These are phyloP conservation scores for Globisporangium nagaii DNA, from an alignment of 352 stramenopile genomes.

Conservation along the genomic window DNA sequence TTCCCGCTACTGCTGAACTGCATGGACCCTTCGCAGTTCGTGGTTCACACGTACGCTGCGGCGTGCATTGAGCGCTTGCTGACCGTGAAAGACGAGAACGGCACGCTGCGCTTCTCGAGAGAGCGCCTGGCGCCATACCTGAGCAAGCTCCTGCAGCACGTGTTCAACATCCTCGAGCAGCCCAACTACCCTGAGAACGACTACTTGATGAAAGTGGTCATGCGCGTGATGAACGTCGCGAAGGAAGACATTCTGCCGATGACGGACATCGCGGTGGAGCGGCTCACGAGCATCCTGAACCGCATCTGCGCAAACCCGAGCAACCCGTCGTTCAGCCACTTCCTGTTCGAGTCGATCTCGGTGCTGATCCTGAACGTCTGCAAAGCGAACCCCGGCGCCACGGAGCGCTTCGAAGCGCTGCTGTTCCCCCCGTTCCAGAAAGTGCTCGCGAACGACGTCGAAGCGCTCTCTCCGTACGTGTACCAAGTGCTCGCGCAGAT, in stretches of 20 bases:
- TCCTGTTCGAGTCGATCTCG: conserved; percentile 98
- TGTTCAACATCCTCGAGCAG: conserved; percentile 96
- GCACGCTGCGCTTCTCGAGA: conserved; percentile 71
- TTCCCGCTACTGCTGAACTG: conserved; percentile 91
- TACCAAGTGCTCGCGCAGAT: conserved; percentile 99
- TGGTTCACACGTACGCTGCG: conserved; percentile 98
- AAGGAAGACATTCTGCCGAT: conserved; percentile 92
- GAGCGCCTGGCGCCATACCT: conserved; percentile 89
- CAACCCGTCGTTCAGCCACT: conserved; percentile 99
- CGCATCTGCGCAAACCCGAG: conserved; percentile 96
- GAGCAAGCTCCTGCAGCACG: conserved; percentile 88
- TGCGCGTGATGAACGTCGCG: conserved; percentile 92
- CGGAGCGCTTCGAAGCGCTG: conserved; percentile 90
- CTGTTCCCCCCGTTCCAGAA: conserved; percentile 98
- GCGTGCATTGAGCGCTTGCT: conserved; percentile 95
- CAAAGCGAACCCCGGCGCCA: conserved; percentile 69
- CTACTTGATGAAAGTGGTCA: conserved; percentile 98
- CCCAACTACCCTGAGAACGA: conserved; percentile 95
- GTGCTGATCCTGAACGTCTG: conserved; percentile 93
- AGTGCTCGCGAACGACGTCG: conserved; percentile 96
- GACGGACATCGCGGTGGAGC: conserved; percentile 92
- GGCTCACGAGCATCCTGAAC: conserved; percentile 91
- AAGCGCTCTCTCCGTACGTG: conserved; percentile 94
- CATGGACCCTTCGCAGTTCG: conserved; percentile 82
- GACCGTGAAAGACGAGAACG: conserved; percentile 88